phyloP scores from a whole-genome alignment of 2,329 filamentous ascomycete genomes.

The Aspergillus jensenii region DNA sequence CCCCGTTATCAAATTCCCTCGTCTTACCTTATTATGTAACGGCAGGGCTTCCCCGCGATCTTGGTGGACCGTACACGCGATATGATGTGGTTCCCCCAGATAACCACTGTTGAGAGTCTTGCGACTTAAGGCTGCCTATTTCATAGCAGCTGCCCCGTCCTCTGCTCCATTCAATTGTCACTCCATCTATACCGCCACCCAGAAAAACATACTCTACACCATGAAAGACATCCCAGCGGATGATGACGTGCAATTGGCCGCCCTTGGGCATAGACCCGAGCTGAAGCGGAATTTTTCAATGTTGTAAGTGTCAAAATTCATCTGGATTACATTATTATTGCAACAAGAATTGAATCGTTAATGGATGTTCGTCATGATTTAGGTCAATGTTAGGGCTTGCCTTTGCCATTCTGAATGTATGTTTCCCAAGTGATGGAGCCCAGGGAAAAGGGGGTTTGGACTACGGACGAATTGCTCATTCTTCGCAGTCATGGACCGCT shows the following conservation, averaged over 20 bases:
- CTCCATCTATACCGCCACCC: too few relatives aligned
- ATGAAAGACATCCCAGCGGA: slow-evolving; percentile 25
- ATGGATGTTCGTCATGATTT: not conserved
- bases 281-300: slow-evolving; percentile 59
- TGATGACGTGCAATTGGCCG: slow-evolving; percentile 53
- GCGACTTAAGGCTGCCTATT: not conserved
- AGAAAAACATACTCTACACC: not conserved
- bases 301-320: slow-evolving; percentile 35
- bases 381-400: slow-evolving; percentile 61
- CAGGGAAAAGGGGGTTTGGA: not conserved
- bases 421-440: slow-evolving; percentile 8
- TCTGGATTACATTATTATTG: not conserved
- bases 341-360: not conserved
- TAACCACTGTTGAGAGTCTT: too few relatives aligned
- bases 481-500: slow-evolving; percentile 56
- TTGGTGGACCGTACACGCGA: not conserved
- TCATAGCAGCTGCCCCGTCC: not conserved
- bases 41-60: not conserved
- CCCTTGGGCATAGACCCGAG: slow-evolving; percentile 59
- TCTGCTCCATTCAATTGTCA: too few relatives aligned
- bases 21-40: not conserved
- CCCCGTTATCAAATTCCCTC: slow-evolving; percentile 1
- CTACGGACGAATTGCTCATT: slow-evolving; percentile 10
- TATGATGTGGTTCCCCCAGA: too few relatives aligned
- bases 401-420: slow-evolving; percentile 60